Conservation (phyloP, 2,329 filamentous ascomycete genomes). For the Tolypocladium capitatum region DNA sequence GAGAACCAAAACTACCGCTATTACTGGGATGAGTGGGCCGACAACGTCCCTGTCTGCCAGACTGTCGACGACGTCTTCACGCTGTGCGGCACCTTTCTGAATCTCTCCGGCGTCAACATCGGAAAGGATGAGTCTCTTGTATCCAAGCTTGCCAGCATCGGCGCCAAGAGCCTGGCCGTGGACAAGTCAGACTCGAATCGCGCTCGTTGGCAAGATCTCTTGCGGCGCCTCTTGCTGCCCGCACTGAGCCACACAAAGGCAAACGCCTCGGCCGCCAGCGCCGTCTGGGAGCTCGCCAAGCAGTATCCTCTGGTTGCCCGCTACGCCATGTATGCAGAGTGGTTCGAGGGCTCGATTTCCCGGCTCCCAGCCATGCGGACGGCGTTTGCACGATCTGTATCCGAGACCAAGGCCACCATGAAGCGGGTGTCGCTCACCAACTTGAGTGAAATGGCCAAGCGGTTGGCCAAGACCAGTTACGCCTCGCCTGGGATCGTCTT, state of each 20-base stretch:
- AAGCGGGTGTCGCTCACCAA: slow-evolving; percentile 86
- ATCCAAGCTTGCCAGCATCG: slow-evolving; percentile 75
- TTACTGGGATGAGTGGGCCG: slow-evolving; percentile 95
- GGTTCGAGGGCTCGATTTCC: slow-evolving; percentile 71
- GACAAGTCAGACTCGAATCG: slow-evolving; percentile 60
- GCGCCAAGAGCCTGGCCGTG: slow-evolving; percentile 56
- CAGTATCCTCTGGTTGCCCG: slow-evolving; percentile 63
- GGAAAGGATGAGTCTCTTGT: slow-evolving; percentile 70
- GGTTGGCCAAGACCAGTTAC: slow-evolving; percentile 82
- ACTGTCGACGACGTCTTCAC: slow-evolving; percentile 82
- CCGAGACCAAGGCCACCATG: slow-evolving; percentile 73
- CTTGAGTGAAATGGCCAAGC: slow-evolving; percentile 70
- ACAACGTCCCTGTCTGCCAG: slow-evolving; percentile 86
- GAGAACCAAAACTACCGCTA: slow-evolving; percentile 76
- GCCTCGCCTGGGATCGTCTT: slow-evolving; percentile 87
- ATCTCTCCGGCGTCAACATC: slow-evolving; percentile 77
- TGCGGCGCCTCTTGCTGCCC: slow-evolving; percentile 74
- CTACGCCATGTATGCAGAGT: slow-evolving; percentile 86
- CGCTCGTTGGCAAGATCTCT: slow-evolving; percentile 71
- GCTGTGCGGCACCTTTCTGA: slow-evolving; percentile 71
- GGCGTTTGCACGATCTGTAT: slow-evolving; percentile 62
- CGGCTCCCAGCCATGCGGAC: slow-evolving; percentile 62
- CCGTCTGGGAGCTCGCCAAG: slow-evolving; percentile 73
- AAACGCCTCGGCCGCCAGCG: slow-evolving; percentile 74
- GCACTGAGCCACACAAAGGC: slow-evolving; percentile 74